Percentiles rank a stretch among this genome's conserved stretches.
These are phyloP conservation scores for Bryoerythrophyllum caledonicum DNA, from an alignment of 225 moss, liverwort and hornwort species.

Conservation along the genomic window DNA sequence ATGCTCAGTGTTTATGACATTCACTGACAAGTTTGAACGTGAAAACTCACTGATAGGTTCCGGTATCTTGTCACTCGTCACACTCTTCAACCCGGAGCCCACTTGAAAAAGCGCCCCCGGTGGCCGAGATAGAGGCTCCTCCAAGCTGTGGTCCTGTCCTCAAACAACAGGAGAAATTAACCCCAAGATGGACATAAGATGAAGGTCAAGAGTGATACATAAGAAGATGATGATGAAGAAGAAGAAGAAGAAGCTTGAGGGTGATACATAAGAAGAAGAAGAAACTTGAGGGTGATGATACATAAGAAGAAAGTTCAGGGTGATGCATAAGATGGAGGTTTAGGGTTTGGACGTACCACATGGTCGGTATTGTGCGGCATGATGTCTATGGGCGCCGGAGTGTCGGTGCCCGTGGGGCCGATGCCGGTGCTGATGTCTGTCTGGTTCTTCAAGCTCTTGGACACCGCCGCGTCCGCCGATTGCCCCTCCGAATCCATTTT, in stretches of 20 bases:
- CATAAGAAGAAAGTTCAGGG: too few species aligned
- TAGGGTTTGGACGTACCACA: conserved; percentile 18
- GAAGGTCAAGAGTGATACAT: too few species aligned
- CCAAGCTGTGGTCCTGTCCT: conserved; percentile 41
- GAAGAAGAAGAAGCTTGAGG: too few species aligned
- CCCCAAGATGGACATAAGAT: not conserved
- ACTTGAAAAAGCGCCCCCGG: conserved; percentile 51
- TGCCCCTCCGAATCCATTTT: conserved; percentile 34
- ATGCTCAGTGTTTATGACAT: not conserved
- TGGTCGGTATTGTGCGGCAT: conserved; percentile 28
- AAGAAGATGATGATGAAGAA: too few species aligned
- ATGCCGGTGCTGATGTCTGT: conserved; percentile 54
- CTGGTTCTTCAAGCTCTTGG: conserved; percentile 30
- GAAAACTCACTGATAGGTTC: conserved; percentile 39
- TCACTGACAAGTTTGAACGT: not conserved
- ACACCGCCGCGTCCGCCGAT: conserved; percentile 11
- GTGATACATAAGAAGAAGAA: too few species aligned
- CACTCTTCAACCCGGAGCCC: conserved; percentile 41
- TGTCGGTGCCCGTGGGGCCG: conserved; percentile 59
- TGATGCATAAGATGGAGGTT: too few species aligned
- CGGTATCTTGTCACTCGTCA: conserved; percentile 26
- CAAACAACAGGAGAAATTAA: conserved; percentile 11
- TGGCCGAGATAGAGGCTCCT: conserved; percentile 60
- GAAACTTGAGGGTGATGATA: too few species aligned
- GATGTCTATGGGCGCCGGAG: conserved; percentile 56